Evolutionary conservation across 2,329 filamentous ascomycete species (phyloP).

Genomic region (Tothia fuscella): DNA sequence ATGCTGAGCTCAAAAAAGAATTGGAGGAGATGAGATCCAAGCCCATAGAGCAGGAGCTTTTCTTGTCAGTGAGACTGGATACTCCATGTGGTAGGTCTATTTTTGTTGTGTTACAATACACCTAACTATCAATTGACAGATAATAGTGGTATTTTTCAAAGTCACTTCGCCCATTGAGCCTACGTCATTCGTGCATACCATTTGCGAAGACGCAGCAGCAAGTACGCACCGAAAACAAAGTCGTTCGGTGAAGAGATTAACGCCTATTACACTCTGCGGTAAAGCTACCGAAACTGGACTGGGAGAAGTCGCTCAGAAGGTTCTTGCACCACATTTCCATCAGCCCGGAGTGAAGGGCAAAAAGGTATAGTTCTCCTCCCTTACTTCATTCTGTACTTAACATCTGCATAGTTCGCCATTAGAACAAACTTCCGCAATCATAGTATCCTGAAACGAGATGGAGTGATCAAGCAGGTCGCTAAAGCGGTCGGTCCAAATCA

Average conservation of each 20-base stretch:
- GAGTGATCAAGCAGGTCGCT: slow-evolving; percentile 61
- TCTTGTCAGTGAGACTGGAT: slow-evolving; percentile 41
- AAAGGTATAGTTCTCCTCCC: slow-evolving; percentile 33
- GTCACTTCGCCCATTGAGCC: slow-evolving; percentile 45
- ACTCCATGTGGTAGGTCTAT: slow-evolving; percentile 39
- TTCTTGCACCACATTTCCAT: slow-evolving; percentile 54
- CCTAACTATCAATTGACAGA: slow-evolving; percentile 35
- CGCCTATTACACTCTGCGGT: slow-evolving; percentile 45
- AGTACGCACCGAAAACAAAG: slow-evolving; percentile 40
- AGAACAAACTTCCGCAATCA: slow-evolving; percentile 67
- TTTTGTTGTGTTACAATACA: slow-evolving; percentile 19
- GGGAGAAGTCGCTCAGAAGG: slow-evolving; percentile 49
- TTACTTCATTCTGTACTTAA: background rate
- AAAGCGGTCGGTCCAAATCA: slow-evolving; percentile 52
- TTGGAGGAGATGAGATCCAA: slow-evolving; percentile 51
- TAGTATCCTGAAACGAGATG: slow-evolving; percentile 52
- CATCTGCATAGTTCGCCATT: slow-evolving; percentile 58
- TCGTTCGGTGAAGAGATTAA: slow-evolving; percentile 48
- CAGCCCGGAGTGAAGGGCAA: slow-evolving; percentile 34
- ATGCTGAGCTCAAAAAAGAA: slow-evolving; percentile 60
- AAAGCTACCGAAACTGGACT: slow-evolving; percentile 60
- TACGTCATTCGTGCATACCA: slow-evolving; percentile 44
- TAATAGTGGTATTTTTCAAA: slow-evolving; percentile 45
- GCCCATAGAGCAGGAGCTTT: slow-evolving; percentile 35
- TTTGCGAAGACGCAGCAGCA: slow-evolving; percentile 44